Evolutionary conservation across 768 basidiomycete genomes (phyloP).

Genomic region (Kwoniella sp.): DNA sequence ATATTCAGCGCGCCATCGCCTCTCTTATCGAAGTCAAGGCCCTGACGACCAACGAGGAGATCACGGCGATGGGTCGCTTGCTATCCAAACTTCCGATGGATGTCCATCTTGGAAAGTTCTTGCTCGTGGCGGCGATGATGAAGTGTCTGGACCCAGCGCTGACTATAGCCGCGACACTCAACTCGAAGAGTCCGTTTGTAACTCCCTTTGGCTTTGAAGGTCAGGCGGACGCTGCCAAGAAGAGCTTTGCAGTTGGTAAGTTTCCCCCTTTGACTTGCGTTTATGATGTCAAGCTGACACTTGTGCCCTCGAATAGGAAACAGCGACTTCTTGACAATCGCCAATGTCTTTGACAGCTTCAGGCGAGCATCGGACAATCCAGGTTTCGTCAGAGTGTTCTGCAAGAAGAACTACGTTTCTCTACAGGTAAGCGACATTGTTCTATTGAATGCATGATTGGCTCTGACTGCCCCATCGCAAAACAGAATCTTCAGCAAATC

Average conservation of each 20-base stretch:
- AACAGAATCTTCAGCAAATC: conserved; percentile 91
- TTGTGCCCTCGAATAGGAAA: conserved; percentile 64
- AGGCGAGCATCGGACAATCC: conserved; percentile 69
- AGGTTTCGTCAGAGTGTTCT: conserved; percentile 70
- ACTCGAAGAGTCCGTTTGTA: conserved; percentile 90
- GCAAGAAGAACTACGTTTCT: conserved; percentile 75
- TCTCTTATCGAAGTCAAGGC: conserved; percentile 92
- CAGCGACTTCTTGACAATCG: conserved; percentile 91
- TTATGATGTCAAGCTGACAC: neutral
- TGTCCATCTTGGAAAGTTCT: conserved; percentile 91
- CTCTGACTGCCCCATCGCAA: too few relatives aligned
- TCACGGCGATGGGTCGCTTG: conserved; percentile 88
- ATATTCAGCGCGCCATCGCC: conserved; percentile 85
- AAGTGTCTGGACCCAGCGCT: conserved; percentile 93
- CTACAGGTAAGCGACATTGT: conserved; percentile 64
- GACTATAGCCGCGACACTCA: conserved; percentile 89
- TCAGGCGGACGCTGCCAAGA: conserved; percentile 82
- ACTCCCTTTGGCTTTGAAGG: conserved; percentile 83
- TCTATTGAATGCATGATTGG: neutral
- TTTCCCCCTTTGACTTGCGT: conserved; percentile 6
- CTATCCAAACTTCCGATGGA: conserved; percentile 92
- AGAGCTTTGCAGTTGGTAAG: conserved; percentile 73
- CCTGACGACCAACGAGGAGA: conserved; percentile 79
- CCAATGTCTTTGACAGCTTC: conserved; percentile 88
- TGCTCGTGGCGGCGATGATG: conserved; percentile 79